A percentile compares a stretch with the other conserved stretches of the same genome.
Evolutionary conservation across 208 protist genomes (phyloP).

Genomic region (Trypanosoma theileri): DNA sequence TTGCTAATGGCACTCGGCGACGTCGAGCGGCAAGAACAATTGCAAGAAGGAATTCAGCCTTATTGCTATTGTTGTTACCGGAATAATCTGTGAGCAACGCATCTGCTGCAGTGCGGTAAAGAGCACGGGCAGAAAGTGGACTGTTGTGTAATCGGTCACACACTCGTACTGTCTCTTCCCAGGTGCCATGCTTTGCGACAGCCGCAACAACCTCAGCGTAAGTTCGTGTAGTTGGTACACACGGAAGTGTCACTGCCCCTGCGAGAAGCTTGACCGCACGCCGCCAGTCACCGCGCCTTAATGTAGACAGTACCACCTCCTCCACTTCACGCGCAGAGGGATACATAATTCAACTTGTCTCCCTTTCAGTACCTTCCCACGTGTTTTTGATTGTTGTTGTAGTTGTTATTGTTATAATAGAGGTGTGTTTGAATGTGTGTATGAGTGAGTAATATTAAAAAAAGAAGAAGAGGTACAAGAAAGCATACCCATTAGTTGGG

Average conservation of each 20-base stretch:
- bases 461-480: no score
- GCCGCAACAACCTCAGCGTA: conserved; percentile 56
- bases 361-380: neutral
- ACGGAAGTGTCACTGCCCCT: conserved; percentile 51
- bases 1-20: conserved; percentile 22
- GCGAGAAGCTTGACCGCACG: conserved; percentile 49
- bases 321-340: conserved; percentile 75
- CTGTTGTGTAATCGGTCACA: conserved; percentile 57
- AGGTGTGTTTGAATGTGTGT: no score
- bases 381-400: no score
- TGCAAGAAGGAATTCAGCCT: conserved; percentile 13
- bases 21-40: conserved; percentile 24
- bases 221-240: conserved; percentile 62
- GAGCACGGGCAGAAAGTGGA: conserved; percentile 45
- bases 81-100: conserved; percentile 30
- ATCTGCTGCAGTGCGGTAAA: conserved; percentile 59
- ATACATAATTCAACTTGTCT: neutral
- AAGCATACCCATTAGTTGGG: no score
- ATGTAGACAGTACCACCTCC: conserved; percentile 43
- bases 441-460: no score
- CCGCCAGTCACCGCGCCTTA: conserved; percentile 45
- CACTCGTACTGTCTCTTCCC: conserved; percentile 40
- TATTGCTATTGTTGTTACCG: conserved; percentile 9
- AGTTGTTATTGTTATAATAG: no score
- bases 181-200: conserved; percentile 40